Conservation (phyloP, 2,329 filamentous ascomycete genomes). For the Biscogniauxia sp. region DNA sequence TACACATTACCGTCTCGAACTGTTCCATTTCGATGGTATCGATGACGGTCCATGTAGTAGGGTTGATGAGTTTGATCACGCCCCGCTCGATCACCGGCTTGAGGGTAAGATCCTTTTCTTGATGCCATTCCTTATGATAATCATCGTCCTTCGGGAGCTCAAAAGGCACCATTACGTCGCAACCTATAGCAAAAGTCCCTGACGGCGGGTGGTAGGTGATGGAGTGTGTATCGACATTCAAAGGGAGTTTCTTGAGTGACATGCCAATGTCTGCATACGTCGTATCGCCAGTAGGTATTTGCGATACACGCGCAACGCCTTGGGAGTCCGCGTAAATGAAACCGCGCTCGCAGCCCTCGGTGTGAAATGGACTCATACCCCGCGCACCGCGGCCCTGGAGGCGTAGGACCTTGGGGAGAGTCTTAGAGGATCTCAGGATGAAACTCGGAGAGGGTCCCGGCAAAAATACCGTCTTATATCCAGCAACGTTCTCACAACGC, state of each 20-base stretch:
- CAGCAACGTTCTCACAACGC: slow-evolving; percentile 63
- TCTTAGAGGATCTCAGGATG: slow-evolving; percentile 77
- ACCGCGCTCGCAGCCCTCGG: slow-evolving; percentile 71
- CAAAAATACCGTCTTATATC: slow-evolving; percentile 79
- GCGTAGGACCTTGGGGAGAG: slow-evolving; percentile 69
- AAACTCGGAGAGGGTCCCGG: slow-evolving; percentile 78
- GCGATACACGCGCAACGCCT: slow-evolving; percentile 70
- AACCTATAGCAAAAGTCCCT: slow-evolving; percentile 74
- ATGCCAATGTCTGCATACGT: slow-evolving; percentile 75
- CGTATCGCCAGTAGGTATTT: slow-evolving; percentile 60
- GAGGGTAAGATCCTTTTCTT: slow-evolving; percentile 62
- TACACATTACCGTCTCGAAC: slow-evolving; percentile 74
- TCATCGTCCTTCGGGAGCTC: slow-evolving; percentile 85
- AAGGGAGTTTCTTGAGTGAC: slow-evolving; percentile 66
- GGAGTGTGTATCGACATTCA: slow-evolving; percentile 69
- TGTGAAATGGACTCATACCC: slow-evolving; percentile 74
- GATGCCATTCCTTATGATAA: slow-evolving; percentile 75
- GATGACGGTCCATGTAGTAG: slow-evolving; percentile 73
- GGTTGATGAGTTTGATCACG: slow-evolving; percentile 74
- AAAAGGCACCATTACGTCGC: slow-evolving; percentile 66
- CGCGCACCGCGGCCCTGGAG: slow-evolving; percentile 67
- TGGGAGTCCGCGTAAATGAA: slow-evolving; percentile 78
- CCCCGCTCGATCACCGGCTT: slow-evolving; percentile 70
- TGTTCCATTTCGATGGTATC: slow-evolving; percentile 72
- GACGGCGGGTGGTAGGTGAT: slow-evolving; percentile 75